phyloP scores from a whole-genome alignment of 495 filamentous ascomycete genomes.

The Tetracladium marchalianum region DNA sequence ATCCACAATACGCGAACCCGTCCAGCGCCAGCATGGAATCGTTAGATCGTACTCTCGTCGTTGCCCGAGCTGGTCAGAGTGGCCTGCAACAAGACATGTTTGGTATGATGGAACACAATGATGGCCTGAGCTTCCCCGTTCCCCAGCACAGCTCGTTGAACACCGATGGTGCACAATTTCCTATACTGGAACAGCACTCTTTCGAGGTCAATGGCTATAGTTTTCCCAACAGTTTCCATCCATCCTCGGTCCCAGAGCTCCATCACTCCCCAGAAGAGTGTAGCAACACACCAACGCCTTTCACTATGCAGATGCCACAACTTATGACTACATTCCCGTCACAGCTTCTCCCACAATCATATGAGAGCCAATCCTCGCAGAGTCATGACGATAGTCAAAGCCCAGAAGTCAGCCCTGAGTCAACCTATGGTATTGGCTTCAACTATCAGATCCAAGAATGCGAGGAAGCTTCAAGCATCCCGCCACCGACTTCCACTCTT shows the following conservation, averaged over 20 bases:
- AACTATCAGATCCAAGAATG: slow-evolving; percentile 12
- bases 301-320: slow-evolving; percentile 2
- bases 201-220: slow-evolving; percentile 6
- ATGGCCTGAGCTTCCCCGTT: slow-evolving; percentile 2
- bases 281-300: slow-evolving; percentile 9
- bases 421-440: slow-evolving; percentile 6
- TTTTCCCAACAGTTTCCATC: slow-evolving; percentile 10
- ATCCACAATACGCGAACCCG: slow-evolving; percentile 18
- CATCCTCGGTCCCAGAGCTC: slow-evolving; percentile 3
- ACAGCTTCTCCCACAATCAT: slow-evolving; percentile 8
- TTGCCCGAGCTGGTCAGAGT: slow-evolving; percentile 1
- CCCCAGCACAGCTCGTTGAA: slow-evolving; percentile 4
- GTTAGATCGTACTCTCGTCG: slow-evolving; percentile 17
- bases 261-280: slow-evolving; percentile 6
- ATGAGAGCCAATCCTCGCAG: slow-evolving; percentile 3
- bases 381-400: slow-evolving; percentile 9
- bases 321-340: slow-evolving; percentile 10
- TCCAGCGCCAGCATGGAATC: slow-evolving; percentile 17
- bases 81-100: slow-evolving; percentile 12
- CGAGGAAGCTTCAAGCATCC: slow-evolving; percentile 6
- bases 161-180: slow-evolving; percentile 16
- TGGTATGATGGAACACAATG: slow-evolving; percentile 4
- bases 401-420: slow-evolving; percentile 5
- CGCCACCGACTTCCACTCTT: slow-evolving; percentile 12
- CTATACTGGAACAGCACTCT: slow-evolving; percentile 2